Conservation (phyloP, 2,329 filamentous ascomycete genomes). For the Penicillium griseofulvum region DNA sequence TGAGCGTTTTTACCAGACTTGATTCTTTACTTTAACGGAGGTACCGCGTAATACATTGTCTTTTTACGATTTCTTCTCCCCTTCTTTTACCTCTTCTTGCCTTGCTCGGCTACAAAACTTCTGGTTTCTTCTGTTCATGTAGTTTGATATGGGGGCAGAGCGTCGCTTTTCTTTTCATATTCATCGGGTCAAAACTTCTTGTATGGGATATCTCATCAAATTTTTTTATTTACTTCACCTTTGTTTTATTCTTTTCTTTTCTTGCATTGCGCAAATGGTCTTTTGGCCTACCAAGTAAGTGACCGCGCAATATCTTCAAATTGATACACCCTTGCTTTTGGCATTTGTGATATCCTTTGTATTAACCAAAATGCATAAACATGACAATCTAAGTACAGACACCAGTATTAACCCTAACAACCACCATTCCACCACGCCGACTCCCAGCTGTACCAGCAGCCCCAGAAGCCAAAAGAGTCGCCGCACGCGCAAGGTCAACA, state of each 20-base stretch:
- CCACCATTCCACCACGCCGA: slow-evolving; percentile 32
- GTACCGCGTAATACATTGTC: slow-evolving; percentile 25
- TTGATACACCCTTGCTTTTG: not conserved
- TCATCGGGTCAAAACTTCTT: slow-evolving; percentile 27
- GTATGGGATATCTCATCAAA: slow-evolving; percentile 24
- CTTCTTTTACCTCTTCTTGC: not conserved
- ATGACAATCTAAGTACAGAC: not conserved
- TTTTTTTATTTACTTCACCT: slow-evolving; percentile 16
- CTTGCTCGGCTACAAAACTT: not conserved
- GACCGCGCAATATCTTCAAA: slow-evolving; percentile 1
- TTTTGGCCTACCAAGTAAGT: not conserved
- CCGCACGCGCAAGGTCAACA: slow-evolving; percentile 35
- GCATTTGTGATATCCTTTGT: not conserved
- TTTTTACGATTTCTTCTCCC: slow-evolving; percentile 18
- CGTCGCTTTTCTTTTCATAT: slow-evolving; percentile 17
- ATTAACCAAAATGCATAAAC: not conserved
- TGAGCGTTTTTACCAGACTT: slow-evolving; percentile 95
- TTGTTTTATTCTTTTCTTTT: slow-evolving; percentile 9
- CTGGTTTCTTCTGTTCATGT: slow-evolving; percentile 25
- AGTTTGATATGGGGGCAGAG: slow-evolving; percentile 28
- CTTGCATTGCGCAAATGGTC: not conserved
- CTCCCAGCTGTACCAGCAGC: slow-evolving; percentile 30
- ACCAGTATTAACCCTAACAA: slow-evolving; percentile 30
- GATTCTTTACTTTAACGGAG: slow-evolving; percentile 77
- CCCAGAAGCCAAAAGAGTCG: slow-evolving; percentile 33